Evolutionary conservation across 306 rosid genomes (phyloP).

Genomic region (Dryas octopetala): DNA sequence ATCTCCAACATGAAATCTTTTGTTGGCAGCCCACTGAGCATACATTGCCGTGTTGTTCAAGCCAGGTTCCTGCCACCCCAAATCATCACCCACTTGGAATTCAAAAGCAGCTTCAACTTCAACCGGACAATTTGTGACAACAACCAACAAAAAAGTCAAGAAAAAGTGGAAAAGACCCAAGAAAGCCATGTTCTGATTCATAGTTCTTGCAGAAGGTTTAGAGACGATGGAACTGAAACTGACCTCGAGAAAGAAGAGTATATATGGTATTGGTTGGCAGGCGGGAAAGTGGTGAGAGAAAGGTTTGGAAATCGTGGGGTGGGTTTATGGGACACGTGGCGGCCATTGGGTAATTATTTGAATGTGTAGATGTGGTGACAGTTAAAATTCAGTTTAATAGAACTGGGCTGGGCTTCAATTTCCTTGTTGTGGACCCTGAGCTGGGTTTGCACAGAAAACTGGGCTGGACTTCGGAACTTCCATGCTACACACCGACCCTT

Average conservation of each 20-base stretch:
- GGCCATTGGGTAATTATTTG: slow-evolving; percentile 13
- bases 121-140: slow-evolving; percentile 14
- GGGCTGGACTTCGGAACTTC: no score
- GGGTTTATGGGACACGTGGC: slow-evolving; percentile 15
- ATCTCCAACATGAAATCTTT: slow-evolving; percentile 78
- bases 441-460: no score
- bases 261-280: neutral
- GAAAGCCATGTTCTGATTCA: slow-evolving; percentile 26
- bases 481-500: no score
- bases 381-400: slow-evolving; percentile 7
- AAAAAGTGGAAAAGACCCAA: slow-evolving; percentile 8
- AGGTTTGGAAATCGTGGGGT: slow-evolving; percentile 16
- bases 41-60: slow-evolving; percentile 39
- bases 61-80: slow-evolving; percentile 67
- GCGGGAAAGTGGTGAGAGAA: neutral
- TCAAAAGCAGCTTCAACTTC: slow-evolving; percentile 44
- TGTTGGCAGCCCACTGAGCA: slow-evolving; percentile 57
- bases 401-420: neutral
- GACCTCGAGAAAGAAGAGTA: neutral
- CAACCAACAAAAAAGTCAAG: slow-evolving; percentile 28
- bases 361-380: slow-evolving; percentile 20
- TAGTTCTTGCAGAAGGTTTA: neutral
- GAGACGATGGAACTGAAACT: slow-evolving; percentile 7
- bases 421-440: no score
- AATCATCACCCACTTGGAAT: slow-evolving; percentile 65